Evolutionary conservation across 2,329 filamentous ascomycete genomes (phyloP).

Genomic region (Knoxdaviesia proteae): DNA sequence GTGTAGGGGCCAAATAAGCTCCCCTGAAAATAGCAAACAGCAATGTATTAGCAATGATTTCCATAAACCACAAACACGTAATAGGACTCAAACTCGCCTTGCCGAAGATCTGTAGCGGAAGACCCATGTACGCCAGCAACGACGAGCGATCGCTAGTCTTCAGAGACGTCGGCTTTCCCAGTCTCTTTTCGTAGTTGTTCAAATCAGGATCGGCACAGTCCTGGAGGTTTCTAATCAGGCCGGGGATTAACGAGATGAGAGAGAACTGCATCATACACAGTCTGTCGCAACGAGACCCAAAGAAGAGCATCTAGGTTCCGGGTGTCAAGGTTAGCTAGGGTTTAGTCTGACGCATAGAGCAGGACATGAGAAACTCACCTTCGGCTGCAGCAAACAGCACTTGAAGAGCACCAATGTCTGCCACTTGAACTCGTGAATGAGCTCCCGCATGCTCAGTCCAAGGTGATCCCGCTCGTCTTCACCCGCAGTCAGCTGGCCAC

Average conservation of each 20-base stretch:
- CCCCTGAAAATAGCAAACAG: constrained; percentile 28
- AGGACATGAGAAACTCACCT: constrained; percentile 31
- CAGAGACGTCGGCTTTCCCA: constrained; percentile 62
- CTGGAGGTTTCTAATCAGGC: constrained; percentile 74
- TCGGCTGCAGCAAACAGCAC: constrained; percentile 80
- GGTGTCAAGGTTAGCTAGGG: neutral
- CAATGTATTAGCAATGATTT: too few species aligned
- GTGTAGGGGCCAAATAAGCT: constrained; percentile 94
- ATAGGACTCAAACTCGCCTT: constrained; percentile 31
- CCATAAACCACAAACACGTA: neutral
- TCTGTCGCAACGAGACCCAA: constrained; percentile 85
- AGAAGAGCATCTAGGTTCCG: constrained; percentile 70
- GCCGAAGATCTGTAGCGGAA: constrained; percentile 87
- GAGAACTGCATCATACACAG: constrained; percentile 98
- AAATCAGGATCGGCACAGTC: constrained; percentile 91
- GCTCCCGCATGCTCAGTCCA: constrained; percentile 69
- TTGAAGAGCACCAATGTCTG: constrained; percentile 90
- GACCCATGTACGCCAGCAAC: constrained; percentile 78
- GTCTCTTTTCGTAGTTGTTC: constrained; percentile 56
- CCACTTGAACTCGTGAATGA: constrained; percentile 86
- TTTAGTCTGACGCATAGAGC: neutral
- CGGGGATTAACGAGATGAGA: constrained; percentile 82
- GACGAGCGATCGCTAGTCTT: constrained; percentile 83
- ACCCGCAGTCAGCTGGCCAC: constrained; percentile 37
- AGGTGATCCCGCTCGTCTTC: constrained; percentile 66